Base-by-base conservation (phyloP, 371 early-diverging fungal genomes). In the Mucor sp. region DNA sequence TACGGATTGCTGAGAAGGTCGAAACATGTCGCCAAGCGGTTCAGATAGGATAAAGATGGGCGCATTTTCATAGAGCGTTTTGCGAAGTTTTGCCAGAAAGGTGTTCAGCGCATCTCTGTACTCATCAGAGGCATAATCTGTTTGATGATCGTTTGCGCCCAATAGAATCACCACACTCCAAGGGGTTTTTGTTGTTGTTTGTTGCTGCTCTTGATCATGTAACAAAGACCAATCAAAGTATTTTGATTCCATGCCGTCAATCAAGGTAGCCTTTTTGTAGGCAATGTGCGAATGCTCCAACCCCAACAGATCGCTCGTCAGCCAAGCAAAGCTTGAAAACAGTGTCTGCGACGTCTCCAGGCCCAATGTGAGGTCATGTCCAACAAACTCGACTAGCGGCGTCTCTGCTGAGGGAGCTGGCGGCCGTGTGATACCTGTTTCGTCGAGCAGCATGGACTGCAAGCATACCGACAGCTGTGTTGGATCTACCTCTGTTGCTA, bases 1-100 rank as follows among this genome's bases (percentile, higher is more conserved):
- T 0, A 82, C 79, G 7, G 82, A 72, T 21, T 74, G 68, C 35
- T 82, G 82, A n/a, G 77, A 74, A n/a, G 75, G 68, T 12, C 71
- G 72, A 23, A 72, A 70, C 67, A 75, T 65, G 35, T 77, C 77
- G 6, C 82, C 82, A 1, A 79, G 56, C 5, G 82, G 82, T 47
- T 82, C 82, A 7, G 78, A 79, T 1, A 82, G 50, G 15, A 82
- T 58, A 60, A 82, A 70, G n/a, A 82, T 72, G 4, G 77, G 76
- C 21, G 70, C 67, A 30, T 70, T 32, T 23, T 70, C 62, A 25
- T 67, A 30, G 9, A 62, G 23, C 15, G 35, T 61, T 33, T 65
- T 41, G 5, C 68, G 60, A 21, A 68, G 15, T 28, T 28, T 60
- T 6, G 58, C 28, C 17, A 72, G 33, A 44, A 72, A 72, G 1